Evolutionary conservation across 2,329 filamentous ascomycete genomes (phyloP).

Genomic region (Pyrenochaeta sp.): DNA sequence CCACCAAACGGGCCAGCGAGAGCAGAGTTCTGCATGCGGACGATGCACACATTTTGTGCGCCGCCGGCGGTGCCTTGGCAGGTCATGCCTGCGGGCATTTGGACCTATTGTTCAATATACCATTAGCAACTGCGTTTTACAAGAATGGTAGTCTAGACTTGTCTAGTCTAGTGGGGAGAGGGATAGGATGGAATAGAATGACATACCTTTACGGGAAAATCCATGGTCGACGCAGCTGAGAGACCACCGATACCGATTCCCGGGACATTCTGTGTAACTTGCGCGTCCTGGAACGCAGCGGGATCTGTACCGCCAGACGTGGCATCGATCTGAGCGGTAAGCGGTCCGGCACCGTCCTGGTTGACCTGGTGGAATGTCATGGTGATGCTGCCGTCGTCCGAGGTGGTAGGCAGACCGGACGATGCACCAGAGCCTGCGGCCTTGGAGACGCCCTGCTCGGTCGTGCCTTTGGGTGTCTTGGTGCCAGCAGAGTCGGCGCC

Average conservation of each 20-base stretch:
- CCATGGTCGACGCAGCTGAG: constrained; percentile 66
- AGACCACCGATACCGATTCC: constrained; percentile 66
- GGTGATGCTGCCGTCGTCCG: constrained; percentile 67
- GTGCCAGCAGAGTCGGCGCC: constrained; percentile 53
- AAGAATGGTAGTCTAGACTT: no score
- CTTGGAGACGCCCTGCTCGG: constrained; percentile 63
- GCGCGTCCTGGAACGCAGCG: constrained; percentile 66
- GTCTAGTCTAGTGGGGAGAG: not conserved
- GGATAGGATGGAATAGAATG: not conserved
- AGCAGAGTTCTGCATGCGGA: constrained; percentile 69
- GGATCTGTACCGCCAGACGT: constrained; percentile 70
- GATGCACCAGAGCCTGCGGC: constrained; percentile 63
- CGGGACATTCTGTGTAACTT: constrained; percentile 69
- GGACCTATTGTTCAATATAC: constrained; percentile 49
- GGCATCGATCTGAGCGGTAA: constrained; percentile 67
- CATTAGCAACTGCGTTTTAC: not conserved
- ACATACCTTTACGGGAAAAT: constrained; percentile 66
- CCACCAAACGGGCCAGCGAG: constrained; percentile 73
- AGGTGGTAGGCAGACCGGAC: constrained; percentile 67
- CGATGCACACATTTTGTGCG: constrained; percentile 69
- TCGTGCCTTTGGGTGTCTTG: constrained; percentile 57
- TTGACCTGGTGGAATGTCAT: constrained; percentile 76
- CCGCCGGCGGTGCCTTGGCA: constrained; percentile 68
- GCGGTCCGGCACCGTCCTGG: constrained; percentile 73
- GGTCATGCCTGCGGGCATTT: constrained; percentile 74